Base-by-base conservation (phyloP, 2,329 filamentous ascomycete species). In the Achaetomium macrosporum region DNA sequence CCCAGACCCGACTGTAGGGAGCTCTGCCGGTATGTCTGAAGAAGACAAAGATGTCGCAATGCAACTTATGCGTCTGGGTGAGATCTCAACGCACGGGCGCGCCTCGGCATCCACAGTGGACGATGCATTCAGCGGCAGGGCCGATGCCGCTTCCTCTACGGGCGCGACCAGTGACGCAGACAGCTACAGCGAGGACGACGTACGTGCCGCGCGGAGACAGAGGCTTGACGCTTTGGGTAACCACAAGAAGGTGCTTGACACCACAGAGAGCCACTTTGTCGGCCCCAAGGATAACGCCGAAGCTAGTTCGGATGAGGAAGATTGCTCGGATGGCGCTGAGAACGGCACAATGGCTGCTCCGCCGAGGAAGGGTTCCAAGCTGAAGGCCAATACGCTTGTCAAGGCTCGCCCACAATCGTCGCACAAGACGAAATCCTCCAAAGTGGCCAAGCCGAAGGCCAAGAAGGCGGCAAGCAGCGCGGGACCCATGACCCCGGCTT, bases 1-100 rank as follows among this genome's bases (percentile, higher is more conserved):
- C 2, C 93, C 93, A 25, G 93, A 97, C 64, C 92, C 92, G n/a
- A 99, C 93, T 12, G 88, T 97, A 62, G 89, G 89, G 50, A 97
- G 92, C 71, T 37, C 35, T 16, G 95, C 90, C 69, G 92, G 15
- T 8, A 37, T 99, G 69, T 97, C 92, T 13, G 93, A 99, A 67
- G 93, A 99, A 70, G 82, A 85, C 62, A 85, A 85, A 66, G 93
- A 99, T 71, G 93, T 97, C 57, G 93, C 93, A 53, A 85, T 96
- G 66, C 93, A 97, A 72, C 77, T 99, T 64, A 97, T 99, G 85
- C 87, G 92, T 62, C 81, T 99, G 50, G 91, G 93, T 42, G 91
- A 96, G 67, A 89, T 91, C 62, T 93, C 90, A 52, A 95, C 90
- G 1, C 89, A 96, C 64, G 91, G 90, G 50, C 87, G 92, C 61